Evolutionary conservation across 345 rosid genomes (phyloP), one percentile per base, ranked within the genome.

Genomic region (Pugionium dolabratum): DNA sequence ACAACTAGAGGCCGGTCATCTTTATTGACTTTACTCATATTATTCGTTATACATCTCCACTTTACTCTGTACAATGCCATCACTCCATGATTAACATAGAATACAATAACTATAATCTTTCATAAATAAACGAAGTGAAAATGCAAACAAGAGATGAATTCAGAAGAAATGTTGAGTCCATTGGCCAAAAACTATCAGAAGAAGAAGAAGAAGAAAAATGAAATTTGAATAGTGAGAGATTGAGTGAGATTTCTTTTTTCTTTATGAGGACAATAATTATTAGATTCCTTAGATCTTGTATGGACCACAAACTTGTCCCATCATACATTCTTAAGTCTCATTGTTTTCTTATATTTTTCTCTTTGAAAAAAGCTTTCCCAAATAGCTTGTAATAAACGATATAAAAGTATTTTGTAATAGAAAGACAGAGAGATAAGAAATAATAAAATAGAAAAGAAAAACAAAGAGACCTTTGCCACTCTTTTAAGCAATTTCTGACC

Each of bases 261-360:
- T 66, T 59, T 66, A 26, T 44, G 59, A 52, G 67, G 72, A 66
- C 71, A 44, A 66, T 66, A 73, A 73, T 73, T 4, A 66, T 73
- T 73, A 73, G 77, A 73, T 73, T 73, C 76, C 77, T 36, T 66
- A 73, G 77, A 73, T 73, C 71, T 66, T 73, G 62, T 59, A 66
- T 73, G 77, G 77, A 73, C 77, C 77, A 66, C 72, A 64, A 37
- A 26, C 53, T 52, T 52, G 67, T 66, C 60, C 71, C 71, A 66
- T 73, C 67, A 73, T 53, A 66, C 72, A 73, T 72, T 72, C 76
- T 44, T 2, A 64, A 64, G 59, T 64, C 70, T 49, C 53, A 28
- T 72, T 41, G 40, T 64, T 64, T 57, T 64, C 40, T 53, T 53
- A 7, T 18, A 4, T 64, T 64, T 42, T 42, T 9, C 18, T 50